A percentile compares a stretch with the other conserved stretches of the same genome.
These are phyloP conservation scores for Psilocybe cyanescens DNA, from an alignment of 768 basidiomycete genomes.

Conservation along the genomic window DNA sequence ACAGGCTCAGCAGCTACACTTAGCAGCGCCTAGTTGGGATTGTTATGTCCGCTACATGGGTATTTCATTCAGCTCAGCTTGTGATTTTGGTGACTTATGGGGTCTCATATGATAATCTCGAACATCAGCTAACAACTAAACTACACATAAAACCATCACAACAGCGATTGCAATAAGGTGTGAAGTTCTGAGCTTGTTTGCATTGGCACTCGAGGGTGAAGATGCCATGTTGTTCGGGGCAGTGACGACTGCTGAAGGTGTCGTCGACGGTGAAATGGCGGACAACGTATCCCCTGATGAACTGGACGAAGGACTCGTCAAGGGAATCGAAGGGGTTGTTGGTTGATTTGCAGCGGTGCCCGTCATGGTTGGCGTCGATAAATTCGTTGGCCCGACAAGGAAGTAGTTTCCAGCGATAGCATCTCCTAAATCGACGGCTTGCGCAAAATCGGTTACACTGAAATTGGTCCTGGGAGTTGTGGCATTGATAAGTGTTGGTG, in stretches of 20 bases:
- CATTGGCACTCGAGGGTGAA: too few relatives aligned
- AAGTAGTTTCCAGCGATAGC: constrained; percentile 50
- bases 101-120: neutral
- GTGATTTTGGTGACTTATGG: neutral
- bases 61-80: too few relatives aligned
- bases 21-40: too few relatives aligned
- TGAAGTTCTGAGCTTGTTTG: too few relatives aligned
- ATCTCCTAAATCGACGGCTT: constrained; percentile 32
- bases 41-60: too few relatives aligned
- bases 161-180: too few relatives aligned
- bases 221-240: neutral
- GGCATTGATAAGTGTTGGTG: constrained; percentile 34
- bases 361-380: constrained; percentile 17
- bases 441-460: constrained; percentile 40
- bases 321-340: constrained; percentile 9
- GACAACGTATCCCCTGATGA: neutral
- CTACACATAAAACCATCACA: too few relatives aligned
- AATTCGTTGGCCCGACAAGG: constrained; percentile 36
- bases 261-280: neutral
- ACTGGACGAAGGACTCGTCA: neutral
- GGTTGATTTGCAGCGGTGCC: constrained; percentile 6
- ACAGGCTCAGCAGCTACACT: too few relatives aligned
- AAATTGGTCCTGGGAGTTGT: constrained; percentile 40
- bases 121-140: too few relatives aligned
- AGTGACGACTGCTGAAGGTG: neutral